Conservation (phyloP, 2,329 filamentous ascomycete genomes). For the Trichothecium sympodiale region DNA sequence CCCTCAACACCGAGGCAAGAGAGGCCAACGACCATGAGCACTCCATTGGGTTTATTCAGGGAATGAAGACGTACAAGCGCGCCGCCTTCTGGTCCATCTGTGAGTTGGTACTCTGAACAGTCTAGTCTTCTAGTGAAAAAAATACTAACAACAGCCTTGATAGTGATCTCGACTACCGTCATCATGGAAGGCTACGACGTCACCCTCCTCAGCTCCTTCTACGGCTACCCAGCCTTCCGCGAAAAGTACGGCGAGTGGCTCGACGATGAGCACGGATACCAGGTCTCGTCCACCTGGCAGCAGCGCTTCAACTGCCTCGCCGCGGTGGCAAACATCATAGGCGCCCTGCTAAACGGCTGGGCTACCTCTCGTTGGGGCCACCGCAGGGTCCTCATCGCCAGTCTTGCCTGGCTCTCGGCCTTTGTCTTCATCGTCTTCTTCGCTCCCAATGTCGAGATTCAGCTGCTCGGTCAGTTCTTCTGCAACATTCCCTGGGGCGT, state of each 20-base stretch:
- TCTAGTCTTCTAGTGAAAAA: not conserved
- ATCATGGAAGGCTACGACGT: slow-evolving; percentile 42
- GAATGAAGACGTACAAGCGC: slow-evolving; percentile 26
- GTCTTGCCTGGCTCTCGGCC: slow-evolving; percentile 26
- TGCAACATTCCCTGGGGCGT: slow-evolving; percentile 34
- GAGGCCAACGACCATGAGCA: slow-evolving; percentile 25
- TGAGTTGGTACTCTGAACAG: slow-evolving; percentile 11
- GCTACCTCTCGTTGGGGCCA: slow-evolving; percentile 30
- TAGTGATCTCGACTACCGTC: slow-evolving; percentile 32
- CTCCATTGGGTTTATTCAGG: slow-evolving; percentile 21
- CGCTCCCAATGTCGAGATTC: slow-evolving; percentile 27
- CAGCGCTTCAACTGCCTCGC: slow-evolving; percentile 29
- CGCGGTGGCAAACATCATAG: slow-evolving; percentile 25
- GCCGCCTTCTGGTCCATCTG: slow-evolving; percentile 28
- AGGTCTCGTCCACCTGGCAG: slow-evolving; percentile 41
- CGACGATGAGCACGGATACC: slow-evolving; percentile 23
- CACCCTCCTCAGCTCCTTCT: slow-evolving; percentile 34
- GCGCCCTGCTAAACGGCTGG: slow-evolving; percentile 29
- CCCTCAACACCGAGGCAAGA: slow-evolving; percentile 23
- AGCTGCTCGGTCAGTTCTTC: slow-evolving; percentile 34
- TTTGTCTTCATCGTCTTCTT: slow-evolving; percentile 41
- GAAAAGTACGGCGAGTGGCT: slow-evolving; percentile 27
- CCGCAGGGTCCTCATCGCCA: slow-evolving; percentile 28
- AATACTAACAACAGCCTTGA: not conserved
- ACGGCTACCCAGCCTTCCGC: slow-evolving; percentile 27